These are phyloP conservation scores for Daldinia sp. DNA, from an alignment of 2,329 filamentous ascomycete genomes.

Conservation along the genomic window DNA sequence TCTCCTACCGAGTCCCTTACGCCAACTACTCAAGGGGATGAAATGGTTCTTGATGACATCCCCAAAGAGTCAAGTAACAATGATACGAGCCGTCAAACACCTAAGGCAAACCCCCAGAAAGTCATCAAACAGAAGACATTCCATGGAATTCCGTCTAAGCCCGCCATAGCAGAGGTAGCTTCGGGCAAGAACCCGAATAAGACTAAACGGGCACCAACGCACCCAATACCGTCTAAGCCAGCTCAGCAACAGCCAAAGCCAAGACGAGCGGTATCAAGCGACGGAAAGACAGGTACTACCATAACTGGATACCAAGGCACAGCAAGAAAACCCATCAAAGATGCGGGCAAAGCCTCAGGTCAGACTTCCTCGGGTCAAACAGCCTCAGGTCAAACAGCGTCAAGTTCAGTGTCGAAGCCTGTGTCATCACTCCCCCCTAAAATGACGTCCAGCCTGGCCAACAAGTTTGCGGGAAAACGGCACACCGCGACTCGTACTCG, in stretches of 20 bases:
- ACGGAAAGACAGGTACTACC: constrained; percentile 30
- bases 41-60: constrained; percentile 43
- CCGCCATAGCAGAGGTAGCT: not conserved
- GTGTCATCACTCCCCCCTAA: constrained; percentile 29
- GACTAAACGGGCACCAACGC: constrained; percentile 20
- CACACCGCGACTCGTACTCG: constrained; percentile 48
- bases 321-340: constrained; percentile 48
- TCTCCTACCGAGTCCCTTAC: constrained; percentile 25
- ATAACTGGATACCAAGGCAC: constrained; percentile 54
- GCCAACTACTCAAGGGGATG: constrained; percentile 23
- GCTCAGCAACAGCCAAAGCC: constrained; percentile 18
- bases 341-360: constrained; percentile 14
- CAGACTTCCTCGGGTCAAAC: not conserved
- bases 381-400: not conserved
- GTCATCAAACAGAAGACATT: constrained; percentile 43
- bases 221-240: constrained; percentile 26
- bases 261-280: constrained; percentile 24
- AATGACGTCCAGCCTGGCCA: constrained; percentile 38
- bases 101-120: constrained; percentile 25
- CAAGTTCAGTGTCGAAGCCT: constrained; percentile 13
- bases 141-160: constrained; percentile 26
- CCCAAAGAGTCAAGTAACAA: constrained; percentile 45
- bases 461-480: constrained; percentile 44
- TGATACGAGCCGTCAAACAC: constrained; percentile 16
- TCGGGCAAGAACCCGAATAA: constrained; percentile 17